These are phyloP conservation scores for Phytophthora capsici DNA, from an alignment of 352 stramenopile species.

Conservation along the genomic window DNA sequence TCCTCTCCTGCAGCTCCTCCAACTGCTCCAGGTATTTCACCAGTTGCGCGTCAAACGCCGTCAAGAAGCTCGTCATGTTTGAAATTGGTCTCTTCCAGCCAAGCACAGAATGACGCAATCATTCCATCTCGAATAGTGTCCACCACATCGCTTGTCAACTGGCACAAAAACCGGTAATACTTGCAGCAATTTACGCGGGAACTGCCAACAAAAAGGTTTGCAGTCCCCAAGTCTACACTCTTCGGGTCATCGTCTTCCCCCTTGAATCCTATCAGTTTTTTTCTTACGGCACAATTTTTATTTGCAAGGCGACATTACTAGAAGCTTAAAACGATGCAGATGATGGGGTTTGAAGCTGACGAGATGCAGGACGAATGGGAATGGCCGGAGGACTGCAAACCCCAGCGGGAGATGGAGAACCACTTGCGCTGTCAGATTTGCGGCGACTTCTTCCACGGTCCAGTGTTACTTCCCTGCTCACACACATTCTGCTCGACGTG, in stretches of 20 bases:
- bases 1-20: slow-evolving; percentile 62
- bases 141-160: slow-evolving; percentile 10
- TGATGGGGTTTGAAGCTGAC: slow-evolving; percentile 23
- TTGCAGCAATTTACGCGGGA: slow-evolving; percentile 8
- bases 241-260: not conserved
- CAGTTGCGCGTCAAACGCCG: slow-evolving; percentile 62
- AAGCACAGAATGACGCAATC: slow-evolving; percentile 9
- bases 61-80: slow-evolving; percentile 62
- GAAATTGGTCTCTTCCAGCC: slow-evolving; percentile 7
- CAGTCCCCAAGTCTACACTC: not conserved
- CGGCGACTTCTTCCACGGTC: slow-evolving; percentile 84
- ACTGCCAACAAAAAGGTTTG: not conserved
- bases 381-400: slow-evolving; percentile 62
- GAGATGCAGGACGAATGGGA: slow-evolving; percentile 74
- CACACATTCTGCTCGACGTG: slow-evolving; percentile 89
- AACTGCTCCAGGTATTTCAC: slow-evolving; percentile 62
- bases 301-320: not conserved
- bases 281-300: not conserved
- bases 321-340: slow-evolving; percentile 9
- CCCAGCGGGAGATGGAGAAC: slow-evolving; percentile 77
- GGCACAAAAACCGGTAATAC: slow-evolving; percentile 1
- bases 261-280: not conserved
- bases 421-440: slow-evolving; percentile 85
- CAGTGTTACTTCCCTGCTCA: slow-evolving; percentile 77
- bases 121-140: slow-evolving; percentile 6